Base-by-base conservation (phyloP, 768 basidiomycete species). In the Pholiota molesta region DNA sequence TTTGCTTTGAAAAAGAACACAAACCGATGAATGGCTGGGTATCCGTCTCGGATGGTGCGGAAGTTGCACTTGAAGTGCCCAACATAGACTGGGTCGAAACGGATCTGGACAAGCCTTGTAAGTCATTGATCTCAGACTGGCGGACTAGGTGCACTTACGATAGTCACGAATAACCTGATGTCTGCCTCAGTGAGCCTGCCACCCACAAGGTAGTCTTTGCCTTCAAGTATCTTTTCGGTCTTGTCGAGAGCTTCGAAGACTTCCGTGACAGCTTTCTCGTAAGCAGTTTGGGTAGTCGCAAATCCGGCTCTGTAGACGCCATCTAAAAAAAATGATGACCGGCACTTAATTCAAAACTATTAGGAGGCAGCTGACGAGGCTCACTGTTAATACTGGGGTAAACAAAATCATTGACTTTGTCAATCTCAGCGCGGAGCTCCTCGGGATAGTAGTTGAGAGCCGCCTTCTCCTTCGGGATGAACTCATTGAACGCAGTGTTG, bases 51-150 rank as follows among this genome's bases (percentile, higher is more conserved):
- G 71, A 97, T 92, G 45, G 84, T 87, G 31, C 89, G 87, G 65
- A 94, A 72, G 79, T 97, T 95, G 78, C 94, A 96, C 68, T 98
- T 98, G 84, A 99, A 99, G 72, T 95, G 93, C 0, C 89, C 86
- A 52, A 90, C 83, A 74, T 99, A 98, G 14, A 91, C 96, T 1
- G 89, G 88, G 68, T 97, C 95, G 75, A 95, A 96, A 39, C 94
- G 92, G 63, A 94, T 78, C 91, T 93, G 60, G 4, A 26, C 2
- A 13, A 53, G 10, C 1, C 31, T 39, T 55, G 31, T 29, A 49
- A 21, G 17, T 13, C 8, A 51, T n/a, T 52, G 17, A n/a, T 8
- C 16, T 40, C 40, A 35, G 49, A 31, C 17, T 19, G 8, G 21
- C 52, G 39, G 37, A 23, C 52, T n/a, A 61, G 31, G 47, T 17